Conservation (phyloP, 257 asterid genomes). For the Nicotiana undulata region DNA sequence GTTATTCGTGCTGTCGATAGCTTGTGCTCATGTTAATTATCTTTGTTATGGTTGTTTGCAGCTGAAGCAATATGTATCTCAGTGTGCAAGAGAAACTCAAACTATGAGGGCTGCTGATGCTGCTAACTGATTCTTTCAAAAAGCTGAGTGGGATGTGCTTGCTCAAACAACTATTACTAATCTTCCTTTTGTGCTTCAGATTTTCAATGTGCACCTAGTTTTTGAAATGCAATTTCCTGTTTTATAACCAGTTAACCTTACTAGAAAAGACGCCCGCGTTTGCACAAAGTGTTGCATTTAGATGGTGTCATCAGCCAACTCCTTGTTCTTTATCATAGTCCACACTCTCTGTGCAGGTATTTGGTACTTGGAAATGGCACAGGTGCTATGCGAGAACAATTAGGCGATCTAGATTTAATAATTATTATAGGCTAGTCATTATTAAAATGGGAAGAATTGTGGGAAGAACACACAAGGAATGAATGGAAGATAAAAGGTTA, state of each 20-base stretch:
- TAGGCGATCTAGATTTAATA: not conserved
- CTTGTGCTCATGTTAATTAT: not conserved
- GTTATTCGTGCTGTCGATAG: not conserved
- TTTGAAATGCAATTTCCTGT: not conserved
- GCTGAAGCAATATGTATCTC: conserved; percentile 74
- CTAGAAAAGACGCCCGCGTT: not conserved
- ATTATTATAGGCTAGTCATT: not conserved
- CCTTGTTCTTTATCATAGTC: not conserved
- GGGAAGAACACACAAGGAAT: not conserved
- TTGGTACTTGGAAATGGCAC: not conserved
- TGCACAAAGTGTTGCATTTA: not conserved
- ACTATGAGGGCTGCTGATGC: conserved; percentile 4
- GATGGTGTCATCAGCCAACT: not conserved
- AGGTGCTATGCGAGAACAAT: not conserved
- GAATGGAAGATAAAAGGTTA: not conserved
- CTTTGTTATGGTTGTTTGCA: conserved; percentile 20
- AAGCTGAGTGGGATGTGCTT: not conserved
- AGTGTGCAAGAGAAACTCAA: conserved; percentile 34
- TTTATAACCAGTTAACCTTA: not conserved
- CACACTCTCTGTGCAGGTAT: not conserved
- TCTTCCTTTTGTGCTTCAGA: not conserved
- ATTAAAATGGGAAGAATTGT: not conserved
- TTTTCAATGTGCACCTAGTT: not conserved
- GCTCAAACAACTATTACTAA: not conserved
- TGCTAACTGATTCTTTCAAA: not conserved